phyloP scores from a whole-genome alignment of 805 yeast species.

The Cyberlindnera amylophila region DNA sequence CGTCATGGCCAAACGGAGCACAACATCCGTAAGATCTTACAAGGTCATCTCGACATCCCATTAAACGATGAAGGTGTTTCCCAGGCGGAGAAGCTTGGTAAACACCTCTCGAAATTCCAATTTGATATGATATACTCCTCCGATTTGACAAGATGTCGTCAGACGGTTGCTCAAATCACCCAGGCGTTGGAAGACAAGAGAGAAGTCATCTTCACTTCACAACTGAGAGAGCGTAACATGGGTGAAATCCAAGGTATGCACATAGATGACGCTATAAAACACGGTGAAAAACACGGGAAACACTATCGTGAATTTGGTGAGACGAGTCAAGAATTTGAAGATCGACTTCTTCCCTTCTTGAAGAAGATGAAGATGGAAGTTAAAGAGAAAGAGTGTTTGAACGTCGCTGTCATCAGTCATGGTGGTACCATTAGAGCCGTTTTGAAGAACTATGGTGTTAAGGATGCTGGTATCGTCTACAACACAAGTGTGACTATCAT shows the following conservation, averaged over 20 bases:
- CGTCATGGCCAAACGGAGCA: slow-evolving; percentile 86
- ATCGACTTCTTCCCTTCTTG: slow-evolving; percentile 43
- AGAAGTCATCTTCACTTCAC: slow-evolving; percentile 32
- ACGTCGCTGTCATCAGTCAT: slow-evolving; percentile 65
- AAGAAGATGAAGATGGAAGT: slow-evolving; percentile 40
- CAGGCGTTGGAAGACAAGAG: slow-evolving; percentile 20
- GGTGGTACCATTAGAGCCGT: slow-evolving; percentile 77
- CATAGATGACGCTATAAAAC: slow-evolving; percentile 54
- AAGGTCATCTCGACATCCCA: slow-evolving; percentile 71
- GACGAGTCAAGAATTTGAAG: slow-evolving; percentile 38
- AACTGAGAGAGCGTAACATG: slow-evolving; percentile 73
- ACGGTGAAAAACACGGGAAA: slow-evolving; percentile 47
- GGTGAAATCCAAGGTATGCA: slow-evolving; percentile 77
- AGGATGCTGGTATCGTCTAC: slow-evolving; percentile 47
- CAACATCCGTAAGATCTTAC: slow-evolving; percentile 64
- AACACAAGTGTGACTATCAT: slow-evolving; percentile 72
- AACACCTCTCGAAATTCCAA: slow-evolving; percentile 29
- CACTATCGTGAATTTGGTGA: slow-evolving; percentile 69
- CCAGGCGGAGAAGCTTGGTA: slow-evolving; percentile 59
- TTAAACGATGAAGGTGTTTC: slow-evolving; percentile 56
- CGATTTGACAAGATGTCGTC: slow-evolving; percentile 51
- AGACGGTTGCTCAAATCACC: slow-evolving; percentile 48
- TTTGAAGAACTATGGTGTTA: slow-evolving; percentile 42
- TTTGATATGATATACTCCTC: slow-evolving; percentile 36
- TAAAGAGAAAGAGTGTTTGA: slow-evolving; percentile 30